Base-by-base conservation (phyloP, 352 stramenopile genomes). In the Peronospora farinosa region DNA sequence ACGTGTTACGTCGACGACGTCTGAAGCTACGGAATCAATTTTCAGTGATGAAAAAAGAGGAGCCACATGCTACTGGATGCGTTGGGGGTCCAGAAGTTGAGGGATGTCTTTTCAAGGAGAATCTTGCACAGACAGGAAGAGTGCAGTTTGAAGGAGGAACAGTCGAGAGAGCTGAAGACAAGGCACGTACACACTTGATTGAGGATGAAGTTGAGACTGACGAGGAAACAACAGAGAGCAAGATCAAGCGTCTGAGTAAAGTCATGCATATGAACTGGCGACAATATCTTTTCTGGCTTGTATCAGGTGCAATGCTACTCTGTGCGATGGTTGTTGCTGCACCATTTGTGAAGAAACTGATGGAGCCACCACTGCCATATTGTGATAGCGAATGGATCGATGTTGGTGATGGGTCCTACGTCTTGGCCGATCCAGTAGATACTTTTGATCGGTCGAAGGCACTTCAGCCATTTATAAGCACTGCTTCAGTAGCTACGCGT, bases 311-410 rank as follows among this genome's bases (percentile, higher is more conserved):
- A 3, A 11, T 65, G 2, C 30, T 74, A 16, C 51, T 88, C 3
- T 85, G 67, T 45, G 36, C 43, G 7, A 38, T 82, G 3, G 68
- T 85, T 12, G 53, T 78, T 1, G 55, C 59, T 1, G 49, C 69
- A 0, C 72, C 77, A 16, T 74, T 78, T 11, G 38, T 79, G 3
- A 17, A 60, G 35, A 64, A 49, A 13, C 17, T 84, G 12, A 50
- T 75, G 33, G 45, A 68, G 12, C 49, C 65, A 3, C 47, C 59
- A 3, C 23, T 78, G 7, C 69, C 74, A 8, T 84, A 70, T 53
- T 88, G 77, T 42, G 74, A 86, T 31, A 79, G 63, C 40, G 65
- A 74, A 5, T 74, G 69, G 40, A 63, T 51, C 27, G 62, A 72
- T 7, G 54, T 51, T 2, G 50, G 28, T 10, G 57, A 70, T 1